These are phyloP conservation scores for Thinopyrum elongatum DNA, from an alignment of 176 grass and related monocot genomes.

Conservation along the genomic window DNA sequence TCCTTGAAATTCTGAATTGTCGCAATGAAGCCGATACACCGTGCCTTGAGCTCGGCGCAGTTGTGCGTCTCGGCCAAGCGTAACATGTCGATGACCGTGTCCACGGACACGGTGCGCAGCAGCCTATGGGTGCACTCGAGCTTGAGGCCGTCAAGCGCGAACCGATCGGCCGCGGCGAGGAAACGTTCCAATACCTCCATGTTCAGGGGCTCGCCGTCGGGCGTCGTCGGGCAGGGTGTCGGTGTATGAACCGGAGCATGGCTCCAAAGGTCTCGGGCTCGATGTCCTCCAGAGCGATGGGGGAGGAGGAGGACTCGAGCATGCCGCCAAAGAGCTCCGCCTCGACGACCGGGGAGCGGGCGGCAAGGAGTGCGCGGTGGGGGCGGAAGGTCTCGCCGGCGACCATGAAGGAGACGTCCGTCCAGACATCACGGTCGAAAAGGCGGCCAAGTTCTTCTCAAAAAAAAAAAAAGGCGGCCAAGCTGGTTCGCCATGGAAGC, in stretches of 20 bases:
- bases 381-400: conserved; percentile 2
- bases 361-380: background rate
- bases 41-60: background rate
- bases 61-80: background rate
- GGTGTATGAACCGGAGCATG: conserved; percentile 44
- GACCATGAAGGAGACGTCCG: conserved; percentile 23
- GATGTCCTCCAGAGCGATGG: conserved; percentile 20
- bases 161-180: background rate
- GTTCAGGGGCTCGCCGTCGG: background rate
- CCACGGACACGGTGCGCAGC: background rate
- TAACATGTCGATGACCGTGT: background rate
- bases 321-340: conserved; percentile 6
- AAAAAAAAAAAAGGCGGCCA: conserved; percentile 7
- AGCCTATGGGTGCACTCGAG: background rate
- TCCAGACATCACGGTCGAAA: background rate
- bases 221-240: conserved; percentile 10
- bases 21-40: background rate
- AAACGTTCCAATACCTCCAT: background rate
- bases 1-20: background rate
- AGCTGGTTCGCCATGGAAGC: background rate
- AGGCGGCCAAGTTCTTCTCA: too few species aligned
- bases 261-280: conserved; percentile 22
- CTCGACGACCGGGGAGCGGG: conserved; percentile 8
- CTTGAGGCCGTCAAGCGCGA: background rate
- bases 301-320: background rate